These are phyloP conservation scores for Macrocybe gigantea DNA, from an alignment of 768 basidiomycete species.

Conservation along the genomic window DNA sequence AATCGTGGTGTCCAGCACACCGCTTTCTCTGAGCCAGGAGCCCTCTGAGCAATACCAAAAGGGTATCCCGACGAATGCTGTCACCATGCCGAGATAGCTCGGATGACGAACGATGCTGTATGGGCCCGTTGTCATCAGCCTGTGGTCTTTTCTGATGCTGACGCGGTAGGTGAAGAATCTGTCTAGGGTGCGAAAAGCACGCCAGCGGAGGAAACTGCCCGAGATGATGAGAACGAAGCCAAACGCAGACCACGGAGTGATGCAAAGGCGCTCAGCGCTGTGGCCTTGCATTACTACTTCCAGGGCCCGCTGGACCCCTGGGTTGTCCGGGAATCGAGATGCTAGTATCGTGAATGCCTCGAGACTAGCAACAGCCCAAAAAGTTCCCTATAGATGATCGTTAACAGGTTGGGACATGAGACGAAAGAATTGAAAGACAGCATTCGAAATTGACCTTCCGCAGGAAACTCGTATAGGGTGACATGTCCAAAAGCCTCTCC, in stretches of 20 bases:
- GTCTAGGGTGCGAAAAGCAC: slow-evolving; percentile 42
- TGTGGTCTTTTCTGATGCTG: slow-evolving; percentile 39
- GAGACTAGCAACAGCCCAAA: slow-evolving; percentile 30
- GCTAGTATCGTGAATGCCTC: slow-evolving; percentile 33
- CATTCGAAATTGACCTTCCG: too few species aligned
- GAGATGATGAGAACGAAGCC: slow-evolving; percentile 31
- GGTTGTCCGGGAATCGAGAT: slow-evolving; percentile 14
- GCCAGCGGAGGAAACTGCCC: slow-evolving; percentile 35
- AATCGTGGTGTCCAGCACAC: neutral
- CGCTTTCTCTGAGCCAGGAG: slow-evolving; percentile 6
- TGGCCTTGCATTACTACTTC: slow-evolving; percentile 5
- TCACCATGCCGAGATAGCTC: slow-evolving; percentile 38
- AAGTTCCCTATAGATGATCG: slow-evolving; percentile 21
- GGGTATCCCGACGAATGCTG: slow-evolving; percentile 23
- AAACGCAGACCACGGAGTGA: slow-evolving; percentile 25
- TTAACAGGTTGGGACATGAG: too few species aligned
- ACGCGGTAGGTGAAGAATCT: slow-evolving; percentile 47
- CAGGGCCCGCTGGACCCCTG: slow-evolving; percentile 18
- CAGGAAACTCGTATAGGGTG: too few species aligned
- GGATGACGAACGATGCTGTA: slow-evolving; percentile 46
- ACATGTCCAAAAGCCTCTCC: too few species aligned
- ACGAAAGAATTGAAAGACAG: too few species aligned
- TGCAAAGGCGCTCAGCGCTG: slow-evolving; percentile 18
- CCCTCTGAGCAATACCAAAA: slow-evolving; percentile 8
- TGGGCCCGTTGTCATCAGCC: slow-evolving; percentile 41